Base-by-base conservation (phyloP, 139 green algal species). In the Chlamydomonas urium region DNA sequence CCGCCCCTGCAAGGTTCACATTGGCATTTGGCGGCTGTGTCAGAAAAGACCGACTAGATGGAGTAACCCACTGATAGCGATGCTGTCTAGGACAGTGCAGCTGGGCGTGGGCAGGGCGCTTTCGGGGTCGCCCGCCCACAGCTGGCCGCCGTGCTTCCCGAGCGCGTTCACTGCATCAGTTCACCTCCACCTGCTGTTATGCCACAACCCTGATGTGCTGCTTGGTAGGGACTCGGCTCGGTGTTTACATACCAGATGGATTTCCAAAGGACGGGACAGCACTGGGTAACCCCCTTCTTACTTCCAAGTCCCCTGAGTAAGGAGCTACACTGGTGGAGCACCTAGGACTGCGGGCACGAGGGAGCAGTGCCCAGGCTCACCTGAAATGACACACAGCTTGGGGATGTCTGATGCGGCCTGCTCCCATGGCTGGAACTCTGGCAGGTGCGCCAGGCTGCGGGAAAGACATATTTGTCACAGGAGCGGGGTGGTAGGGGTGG, bases 1-100 rank as follows among this genome's bases (percentile, higher is more conserved):
- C 76, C 17, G 50, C 34, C 26, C 65, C 63, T 63, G 53, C 21
- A 50, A 50, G 10, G 14, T 50, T 14, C 42, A n/a, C n/a, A n/a
- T n/a, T n/a, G n/a, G n/a, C n/a, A n/a, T n/a, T n/a, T n/a, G n/a
- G n/a, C n/a, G n/a, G n/a, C n/a, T n/a, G n/a, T n/a, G n/a, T n/a
- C n/a, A n/a, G 42, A 50, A 8, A 50, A 50, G 42, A 50, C 8
- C 10, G 42, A 14, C 42, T 24, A 14, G 42, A 24, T 50, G 42
- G n/a, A n/a, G n/a, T n/a, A n/a, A n/a, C n/a, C n/a, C n/a, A n/a
- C n/a, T n/a, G n/a, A n/a, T n/a, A n/a, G n/a, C n/a, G n/a, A n/a
- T n/a, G n/a, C n/a, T n/a, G n/a, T n/a, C n/a, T n/a, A n/a, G n/a
- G n/a, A n/a, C n/a, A 50, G 42, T 8, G 42, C 8, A 8, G 42